Conservation (phyloP, 805 yeast species). For the Nakazawaea wyomingensis region DNA sequence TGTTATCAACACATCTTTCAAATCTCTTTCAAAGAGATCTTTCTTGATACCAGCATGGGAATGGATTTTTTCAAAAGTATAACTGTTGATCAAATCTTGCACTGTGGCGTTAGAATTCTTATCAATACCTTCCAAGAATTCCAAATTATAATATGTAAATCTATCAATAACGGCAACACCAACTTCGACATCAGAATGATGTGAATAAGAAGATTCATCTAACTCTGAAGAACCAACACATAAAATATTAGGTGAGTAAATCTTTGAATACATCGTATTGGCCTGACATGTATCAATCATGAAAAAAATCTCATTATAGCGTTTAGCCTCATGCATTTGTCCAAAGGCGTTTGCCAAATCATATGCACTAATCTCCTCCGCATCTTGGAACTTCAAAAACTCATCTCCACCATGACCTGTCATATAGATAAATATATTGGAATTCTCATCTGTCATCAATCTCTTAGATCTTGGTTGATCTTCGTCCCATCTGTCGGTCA, state of each 20-base stretch:
- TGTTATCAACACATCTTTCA: slow-evolving; percentile 68
- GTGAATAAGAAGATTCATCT: slow-evolving; percentile 91
- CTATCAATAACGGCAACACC: slow-evolving; percentile 98
- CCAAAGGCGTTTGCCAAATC: slow-evolving; percentile 97
- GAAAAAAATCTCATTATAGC: slow-evolving; percentile 92
- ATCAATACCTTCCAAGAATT: slow-evolving; percentile 75
- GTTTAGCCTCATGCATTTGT: slow-evolving; percentile 92
- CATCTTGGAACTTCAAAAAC: slow-evolving; percentile 95
- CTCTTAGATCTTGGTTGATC: slow-evolving; percentile 92
- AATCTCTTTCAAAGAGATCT: slow-evolving; percentile 65
- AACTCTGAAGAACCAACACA: slow-evolving; percentile 88
- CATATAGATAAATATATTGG: slow-evolving; percentile 89
- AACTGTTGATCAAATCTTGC: slow-evolving; percentile 79
- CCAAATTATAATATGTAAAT: slow-evolving; percentile 88
- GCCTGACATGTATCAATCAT: slow-evolving; percentile 99
- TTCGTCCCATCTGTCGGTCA: slow-evolving; percentile 94
- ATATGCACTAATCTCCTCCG: slow-evolving; percentile 92
- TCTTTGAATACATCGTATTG: slow-evolving; percentile 90
- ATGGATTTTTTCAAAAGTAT: slow-evolving; percentile 80
- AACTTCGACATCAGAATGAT: slow-evolving; percentile 89
- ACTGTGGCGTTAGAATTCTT: slow-evolving; percentile 71
- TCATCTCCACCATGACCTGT: slow-evolving; percentile 99
- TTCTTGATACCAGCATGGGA: slow-evolving; percentile 91
- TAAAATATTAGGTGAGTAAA: slow-evolving; percentile 86
- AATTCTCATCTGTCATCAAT: slow-evolving; percentile 85